These are phyloP conservation scores for Ceriops decandra DNA, from an alignment of 345 rosid genomes.

Conservation along the genomic window DNA sequence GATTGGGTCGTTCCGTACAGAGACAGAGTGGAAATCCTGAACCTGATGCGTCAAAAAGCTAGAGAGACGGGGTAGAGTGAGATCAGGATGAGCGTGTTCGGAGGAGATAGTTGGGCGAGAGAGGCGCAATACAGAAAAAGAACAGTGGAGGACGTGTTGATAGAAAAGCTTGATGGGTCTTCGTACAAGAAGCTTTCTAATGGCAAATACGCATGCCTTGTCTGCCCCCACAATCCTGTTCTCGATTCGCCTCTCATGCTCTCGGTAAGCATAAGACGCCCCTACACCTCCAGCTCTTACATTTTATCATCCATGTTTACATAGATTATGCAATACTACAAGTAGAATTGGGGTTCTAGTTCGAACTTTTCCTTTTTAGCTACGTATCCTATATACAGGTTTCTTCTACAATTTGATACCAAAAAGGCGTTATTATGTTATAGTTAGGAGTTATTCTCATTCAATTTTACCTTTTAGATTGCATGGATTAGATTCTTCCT, in stretches of 20 bases:
- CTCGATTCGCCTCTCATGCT: slow-evolving; percentile 51
- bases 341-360: too few relatives aligned
- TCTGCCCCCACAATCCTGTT: slow-evolving; percentile 44
- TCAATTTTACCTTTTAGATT: too few relatives aligned
- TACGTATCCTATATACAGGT: too few relatives aligned
- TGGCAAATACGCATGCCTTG: slow-evolving; percentile 47
- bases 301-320: too few relatives aligned
- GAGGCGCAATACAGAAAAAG: slow-evolving; percentile 45
- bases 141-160: slow-evolving; percentile 33
- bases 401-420: neutral
- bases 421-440: neutral
- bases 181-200: slow-evolving; percentile 42
- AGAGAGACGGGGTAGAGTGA: too few relatives aligned
- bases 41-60: neutral
- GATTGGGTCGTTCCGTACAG: slow-evolving; percentile 14
- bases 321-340: too few relatives aligned
- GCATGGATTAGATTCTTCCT: too few relatives aligned
- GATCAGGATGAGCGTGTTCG: slow-evolving; percentile 43
- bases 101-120: slow-evolving; percentile 58
- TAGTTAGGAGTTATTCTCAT: too few relatives aligned
- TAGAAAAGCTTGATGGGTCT: slow-evolving; percentile 10
- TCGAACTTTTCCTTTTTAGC: too few relatives aligned
- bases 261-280: slow-evolving; percentile 22
- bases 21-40: too few relatives aligned
- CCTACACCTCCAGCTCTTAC: neutral